Base-by-base conservation (phyloP, 2,329 filamentous ascomycete genomes). In the Coniochaeta sp. region DNA sequence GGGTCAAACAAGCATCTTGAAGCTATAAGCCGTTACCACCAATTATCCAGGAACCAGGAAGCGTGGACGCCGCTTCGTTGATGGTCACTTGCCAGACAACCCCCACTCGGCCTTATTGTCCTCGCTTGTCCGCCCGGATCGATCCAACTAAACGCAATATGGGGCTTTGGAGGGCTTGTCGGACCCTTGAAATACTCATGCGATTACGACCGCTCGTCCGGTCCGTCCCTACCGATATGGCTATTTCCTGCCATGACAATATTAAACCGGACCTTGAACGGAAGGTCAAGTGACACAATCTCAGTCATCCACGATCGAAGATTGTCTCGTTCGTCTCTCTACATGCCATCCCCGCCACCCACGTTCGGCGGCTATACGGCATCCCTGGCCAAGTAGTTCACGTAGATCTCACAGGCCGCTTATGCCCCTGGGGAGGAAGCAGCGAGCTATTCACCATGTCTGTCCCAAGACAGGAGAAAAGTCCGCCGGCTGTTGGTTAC, bases 141-240 rank as follows among this genome's bases (percentile, higher is more conserved):
- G 58, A 44, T 62, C 60, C 63, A 56, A 58, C 59, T 63, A 43
- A n/a, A 59, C 60, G 62, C 62, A 66, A 65, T 65, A 65, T 64
- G 22, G 54, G 60, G 57, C 22, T 17, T 26, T 57, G 33, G 59
- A 64, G 61, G 61, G 57, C 55, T 59, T 47, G 44, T 31, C 52
- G 33, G 59, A 52, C 24, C 31, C n/a, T 57, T 38, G 54, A 31
- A 31, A 22, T 14, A 7, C 17, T 14, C 31, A 26, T 22, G 31
- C 14, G 28, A 38, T 54, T 60, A 64, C 64, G 59, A 66, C 68
- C 72, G 74, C 74, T 70, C 71, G 66, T 63, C 68, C 75, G 75
- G 75, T 73, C 75, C 75, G 75, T 68, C 65, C 70, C 68, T 73
- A 71, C 75, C 75, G 75, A 71, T 65, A 65, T 74, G 71, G 67